phyloP scores from a whole-genome alignment of 2,329 filamentous ascomycete species.

The Trichoderma gracile region DNA sequence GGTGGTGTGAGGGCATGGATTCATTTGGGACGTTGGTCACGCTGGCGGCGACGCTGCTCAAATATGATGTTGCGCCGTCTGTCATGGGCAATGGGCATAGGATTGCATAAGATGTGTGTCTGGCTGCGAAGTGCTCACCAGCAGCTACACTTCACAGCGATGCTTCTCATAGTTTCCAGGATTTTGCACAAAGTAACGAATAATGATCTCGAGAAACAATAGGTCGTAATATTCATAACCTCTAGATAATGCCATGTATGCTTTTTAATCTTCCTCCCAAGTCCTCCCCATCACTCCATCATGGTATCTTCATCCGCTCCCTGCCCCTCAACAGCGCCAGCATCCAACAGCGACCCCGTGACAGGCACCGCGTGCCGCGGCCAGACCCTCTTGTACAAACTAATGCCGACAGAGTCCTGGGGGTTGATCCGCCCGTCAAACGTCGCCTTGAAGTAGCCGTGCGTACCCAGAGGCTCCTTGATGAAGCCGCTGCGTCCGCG shows the following conservation, averaged over 20 bases:
- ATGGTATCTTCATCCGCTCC: conserved; percentile 24
- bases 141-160: background rate
- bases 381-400: conserved; percentile 82
- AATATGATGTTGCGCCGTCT: conserved; percentile 2
- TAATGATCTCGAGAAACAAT: background rate
- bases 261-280: background rate
- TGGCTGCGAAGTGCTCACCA: background rate
- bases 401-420: conserved; percentile 89
- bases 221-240: conserved; percentile 24
- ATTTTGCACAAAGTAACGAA: background rate
- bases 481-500: conserved; percentile 85
- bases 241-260: conserved; percentile 15
- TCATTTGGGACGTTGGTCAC: conserved; percentile 14
- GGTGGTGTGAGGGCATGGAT: conserved; percentile 22
- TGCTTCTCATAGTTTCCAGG: no score
- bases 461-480: conserved; percentile 92
- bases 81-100: background rate
- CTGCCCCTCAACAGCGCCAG: conserved; percentile 27
- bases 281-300: conserved; percentile 25
- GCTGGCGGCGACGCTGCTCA: conserved; percentile 13
- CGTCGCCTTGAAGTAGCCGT: conserved; percentile 99
- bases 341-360: conserved; percentile 46
- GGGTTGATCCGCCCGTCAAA: conserved; percentile 97
- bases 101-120: background rate
- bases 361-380: conserved; percentile 65